phyloP scores from a whole-genome alignment of 805 yeast species.

The Blastobotrys americana region DNA sequence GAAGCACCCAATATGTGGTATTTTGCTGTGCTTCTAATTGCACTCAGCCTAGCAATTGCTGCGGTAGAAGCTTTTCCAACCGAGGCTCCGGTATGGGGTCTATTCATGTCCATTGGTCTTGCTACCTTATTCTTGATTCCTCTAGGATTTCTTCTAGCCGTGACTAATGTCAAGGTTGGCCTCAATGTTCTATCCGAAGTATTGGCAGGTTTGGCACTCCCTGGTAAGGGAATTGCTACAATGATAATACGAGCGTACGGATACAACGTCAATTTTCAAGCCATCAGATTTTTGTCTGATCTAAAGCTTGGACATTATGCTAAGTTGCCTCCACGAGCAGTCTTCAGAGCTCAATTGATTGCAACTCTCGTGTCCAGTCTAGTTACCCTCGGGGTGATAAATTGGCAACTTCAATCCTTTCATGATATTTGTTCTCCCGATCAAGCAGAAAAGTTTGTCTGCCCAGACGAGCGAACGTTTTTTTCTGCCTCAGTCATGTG shows the following conservation, averaged over 20 bases:
- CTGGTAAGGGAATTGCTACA: slow-evolving; percentile 37
- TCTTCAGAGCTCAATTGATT: slow-evolving; percentile 42
- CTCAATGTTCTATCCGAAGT: slow-evolving; percentile 57
- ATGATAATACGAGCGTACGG: slow-evolving; percentile 40
- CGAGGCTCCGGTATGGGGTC: slow-evolving; percentile 36
- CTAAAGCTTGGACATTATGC: slow-evolving; percentile 56
- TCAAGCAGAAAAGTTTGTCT: slow-evolving; percentile 30
- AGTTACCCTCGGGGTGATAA: slow-evolving; percentile 27
- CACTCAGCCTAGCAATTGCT: slow-evolving; percentile 28
- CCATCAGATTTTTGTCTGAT: slow-evolving; percentile 46
- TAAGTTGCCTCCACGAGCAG: slow-evolving; percentile 52
- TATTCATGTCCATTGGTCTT: slow-evolving; percentile 47
- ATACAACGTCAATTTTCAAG: slow-evolving; percentile 53
- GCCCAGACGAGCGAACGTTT: slow-evolving; percentile 37
- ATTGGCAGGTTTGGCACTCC: slow-evolving; percentile 57
- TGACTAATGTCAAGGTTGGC: slow-evolving; percentile 50
- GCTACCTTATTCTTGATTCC: slow-evolving; percentile 56
- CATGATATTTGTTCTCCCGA: slow-evolving; percentile 25
- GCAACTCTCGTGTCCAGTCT: slow-evolving; percentile 37
- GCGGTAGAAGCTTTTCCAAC: slow-evolving; percentile 20
- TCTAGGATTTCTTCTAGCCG: slow-evolving; percentile 51
- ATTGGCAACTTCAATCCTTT: slow-evolving; percentile 29
- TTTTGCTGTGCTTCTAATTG: slow-evolving; percentile 38
- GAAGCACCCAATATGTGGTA: slow-evolving; percentile 52
- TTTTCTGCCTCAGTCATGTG: slow-evolving; percentile 42